Evolutionary conservation across 805 yeast species (phyloP).

Genomic region (Danielia reshetovae): DNA sequence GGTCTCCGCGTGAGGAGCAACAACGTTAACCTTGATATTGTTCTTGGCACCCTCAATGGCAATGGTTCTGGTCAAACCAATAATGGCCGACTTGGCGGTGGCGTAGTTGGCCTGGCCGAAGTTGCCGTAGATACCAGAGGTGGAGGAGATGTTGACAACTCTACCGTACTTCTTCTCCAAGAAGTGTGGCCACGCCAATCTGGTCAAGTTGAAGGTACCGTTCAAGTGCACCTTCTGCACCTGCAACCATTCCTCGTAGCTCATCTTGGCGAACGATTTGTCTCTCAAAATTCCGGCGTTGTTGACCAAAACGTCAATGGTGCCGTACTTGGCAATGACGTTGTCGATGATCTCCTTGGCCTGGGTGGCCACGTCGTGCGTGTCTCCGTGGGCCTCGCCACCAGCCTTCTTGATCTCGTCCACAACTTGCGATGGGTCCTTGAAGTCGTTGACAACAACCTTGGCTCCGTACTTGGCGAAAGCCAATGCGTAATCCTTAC

Average conservation of each 20-base stretch:
- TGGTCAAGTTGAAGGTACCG: constrained; percentile 78
- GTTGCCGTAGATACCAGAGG: constrained; percentile 96
- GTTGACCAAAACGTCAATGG: constrained; percentile 80
- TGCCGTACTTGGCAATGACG: constrained; percentile 73
- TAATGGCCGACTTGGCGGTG: constrained; percentile 85
- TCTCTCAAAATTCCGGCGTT: constrained; percentile 96
- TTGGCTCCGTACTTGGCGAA: constrained; percentile 92
- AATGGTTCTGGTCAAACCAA: constrained; percentile 79
- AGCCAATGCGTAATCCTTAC: constrained; percentile 80
- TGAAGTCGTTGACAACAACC: constrained; percentile 89
- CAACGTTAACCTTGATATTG: constrained; percentile 71
- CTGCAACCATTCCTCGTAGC: constrained; percentile 76
- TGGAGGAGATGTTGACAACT: constrained; percentile 85
- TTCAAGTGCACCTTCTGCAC: constrained; percentile 78
- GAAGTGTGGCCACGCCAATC: constrained; percentile 92
- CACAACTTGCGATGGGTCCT: constrained; percentile 69
- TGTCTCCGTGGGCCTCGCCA: constrained; percentile 78
- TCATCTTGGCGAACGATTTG: constrained; percentile 79
- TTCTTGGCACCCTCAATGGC: constrained; percentile 87
- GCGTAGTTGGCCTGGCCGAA: constrained; percentile 97
- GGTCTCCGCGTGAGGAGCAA: constrained; percentile 98
- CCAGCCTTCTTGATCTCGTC: constrained; percentile 69
- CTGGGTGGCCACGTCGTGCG: constrained; percentile 74
- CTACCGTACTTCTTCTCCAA: constrained; percentile 73
- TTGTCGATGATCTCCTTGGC: constrained; percentile 73